Base-by-base conservation (phyloP, 2,329 filamentous ascomycete genomes). In the Penicillium frequentans region DNA sequence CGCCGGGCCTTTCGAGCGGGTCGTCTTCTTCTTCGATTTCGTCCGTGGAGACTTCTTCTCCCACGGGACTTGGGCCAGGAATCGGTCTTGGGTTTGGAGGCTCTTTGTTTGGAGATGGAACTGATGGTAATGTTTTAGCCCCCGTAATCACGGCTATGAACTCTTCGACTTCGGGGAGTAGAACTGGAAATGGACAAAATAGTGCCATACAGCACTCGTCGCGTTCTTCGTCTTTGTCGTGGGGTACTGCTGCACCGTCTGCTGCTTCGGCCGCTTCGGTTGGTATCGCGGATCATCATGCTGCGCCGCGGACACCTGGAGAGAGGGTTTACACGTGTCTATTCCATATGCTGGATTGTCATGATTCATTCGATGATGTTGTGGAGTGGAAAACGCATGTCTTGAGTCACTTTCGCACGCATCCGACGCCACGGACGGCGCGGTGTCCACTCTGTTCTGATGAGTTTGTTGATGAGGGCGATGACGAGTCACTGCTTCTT, bases 281-380 rank as follows among this genome's bases (percentile, higher is more conserved):
- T 21, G 43, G 21, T 23, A 19, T 35, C 37, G 23, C 21, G 14
- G 37, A 39, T 19, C 14, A 44, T 31, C 21, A 29, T 13, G 21
- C 29, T 23, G 23, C 21, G 13, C 23, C 51, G 43, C 19, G 16
- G 23, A 21, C 19, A 23, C n/a, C 21, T 16, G 26, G 29, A 14
- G 33, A 49, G n/a, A 51, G 37, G n/a, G 56, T 55, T 33, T 76
- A 75, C 56, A 62, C 64, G 23, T 80, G 77, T 56, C 69, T 79
- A n/a, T 79, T 79, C 67, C 73, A 78, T 57, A 71, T 77, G 54
- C 69, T 80, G 8, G 73, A 77, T 60, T 80, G 77, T 60, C 67
- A 75, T 11, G 66, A 74, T 48, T 69, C 68, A 11, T 78, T 78
- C 56, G 68, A 73, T 44, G 69, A 75, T 42, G 64, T 67, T 27